Evolutionary conservation across 441 rosid genomes (phyloP).

Genomic region (Croton setiger): DNA sequence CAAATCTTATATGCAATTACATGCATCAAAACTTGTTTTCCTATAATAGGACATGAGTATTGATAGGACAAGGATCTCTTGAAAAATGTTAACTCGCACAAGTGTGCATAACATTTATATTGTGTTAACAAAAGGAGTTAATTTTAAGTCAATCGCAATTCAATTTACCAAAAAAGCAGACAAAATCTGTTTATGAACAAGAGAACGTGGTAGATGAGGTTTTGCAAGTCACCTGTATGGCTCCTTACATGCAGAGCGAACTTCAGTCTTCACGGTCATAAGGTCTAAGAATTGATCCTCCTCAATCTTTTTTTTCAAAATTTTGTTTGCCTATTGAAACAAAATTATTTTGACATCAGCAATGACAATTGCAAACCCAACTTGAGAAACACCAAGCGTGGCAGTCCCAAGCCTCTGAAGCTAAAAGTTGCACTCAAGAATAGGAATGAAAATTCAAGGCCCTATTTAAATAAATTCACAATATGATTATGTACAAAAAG

Average conservation of each 20-base stretch:
- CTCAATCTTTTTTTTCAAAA: constrained; percentile 86
- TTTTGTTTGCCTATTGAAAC: constrained; percentile 66
- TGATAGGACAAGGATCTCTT: background rate
- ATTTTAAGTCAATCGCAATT: background rate
- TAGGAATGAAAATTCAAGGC: background rate
- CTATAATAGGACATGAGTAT: background rate
- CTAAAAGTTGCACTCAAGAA: background rate
- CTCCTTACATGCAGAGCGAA: constrained; percentile 81
- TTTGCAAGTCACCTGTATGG: constrained; percentile 71
- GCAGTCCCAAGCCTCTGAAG: constrained; percentile 4
- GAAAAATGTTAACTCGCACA: background rate
- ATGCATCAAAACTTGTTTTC: background rate
- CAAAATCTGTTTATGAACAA: background rate
- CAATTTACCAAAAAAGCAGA: background rate
- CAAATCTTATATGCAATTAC: background rate
- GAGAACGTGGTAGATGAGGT: constrained; percentile 6
- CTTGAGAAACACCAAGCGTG: constrained; percentile 11
- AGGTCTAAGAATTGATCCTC: constrained; percentile 94
- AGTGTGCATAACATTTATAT: too few relatives aligned
- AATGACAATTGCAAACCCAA: constrained; percentile 10
- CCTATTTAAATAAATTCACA: background rate
- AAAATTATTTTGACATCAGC: constrained; percentile 10
- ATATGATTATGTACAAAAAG: background rate
- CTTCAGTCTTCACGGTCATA: constrained; percentile 80
- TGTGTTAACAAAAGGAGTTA: background rate